A percentile compares a stretch with the other conserved stretches of the same genome.
Conservation (phyloP, 352 stramenopile genomes). For the Phytophthora colocasiae region DNA sequence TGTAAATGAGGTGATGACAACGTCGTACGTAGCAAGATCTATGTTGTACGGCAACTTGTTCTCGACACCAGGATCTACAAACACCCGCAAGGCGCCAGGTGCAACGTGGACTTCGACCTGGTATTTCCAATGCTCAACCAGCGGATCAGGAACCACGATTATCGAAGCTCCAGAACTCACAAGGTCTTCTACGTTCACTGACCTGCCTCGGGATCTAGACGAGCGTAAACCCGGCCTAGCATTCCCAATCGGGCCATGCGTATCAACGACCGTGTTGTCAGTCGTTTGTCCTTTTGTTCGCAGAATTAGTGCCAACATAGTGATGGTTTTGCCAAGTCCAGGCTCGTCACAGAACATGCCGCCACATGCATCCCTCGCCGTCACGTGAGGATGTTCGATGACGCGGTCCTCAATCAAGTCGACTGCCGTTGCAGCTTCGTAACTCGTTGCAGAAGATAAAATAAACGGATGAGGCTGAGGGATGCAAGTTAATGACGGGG, state of each 20-base stretch:
- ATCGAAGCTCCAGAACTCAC: conserved; percentile 59
- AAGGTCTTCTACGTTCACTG: conserved; percentile 53
- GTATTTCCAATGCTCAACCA: conserved; percentile 83
- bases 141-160: conserved; percentile 74
- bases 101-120: conserved; percentile 71
- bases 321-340: conserved; percentile 88
- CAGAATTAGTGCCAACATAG: conserved; percentile 82
- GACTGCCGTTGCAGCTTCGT: conserved; percentile 33
- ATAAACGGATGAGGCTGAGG: conserved; percentile 63
- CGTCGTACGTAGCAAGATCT: conserved; percentile 65
- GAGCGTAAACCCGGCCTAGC: conserved; percentile 50
- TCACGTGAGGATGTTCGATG: conserved; percentile 25
- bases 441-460: conserved; percentile 21
- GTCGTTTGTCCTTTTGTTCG: conserved; percentile 74
- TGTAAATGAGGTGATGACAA: conserved; percentile 80
- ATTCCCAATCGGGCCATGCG: conserved; percentile 8
- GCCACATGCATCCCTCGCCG: conserved; percentile 58
- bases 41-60: conserved; percentile 44
- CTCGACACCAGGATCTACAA: conserved; percentile 52
- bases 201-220: conserved; percentile 46
- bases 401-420: conserved; percentile 69
- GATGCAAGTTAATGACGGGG: conserved; percentile 39
- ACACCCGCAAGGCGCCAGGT: conserved; percentile 45
- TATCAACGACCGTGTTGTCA: conserved; percentile 21
- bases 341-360: conserved; percentile 88